Evolutionary conservation across 805 yeast species (phyloP).

Genomic region (Vanderwaltozyma yarrowii): DNA sequence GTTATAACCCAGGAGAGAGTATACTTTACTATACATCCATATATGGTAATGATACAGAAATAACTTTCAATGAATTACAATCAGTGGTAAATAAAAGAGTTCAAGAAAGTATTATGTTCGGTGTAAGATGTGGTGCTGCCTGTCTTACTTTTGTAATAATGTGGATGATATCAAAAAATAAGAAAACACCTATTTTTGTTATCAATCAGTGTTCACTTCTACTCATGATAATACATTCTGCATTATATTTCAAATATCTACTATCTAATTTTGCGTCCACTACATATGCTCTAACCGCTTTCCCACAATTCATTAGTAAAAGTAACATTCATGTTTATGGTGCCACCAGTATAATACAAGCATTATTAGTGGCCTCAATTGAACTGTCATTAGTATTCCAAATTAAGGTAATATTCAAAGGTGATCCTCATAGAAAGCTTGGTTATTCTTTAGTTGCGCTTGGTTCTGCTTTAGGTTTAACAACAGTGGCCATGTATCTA

Average conservation of each 20-base stretch:
- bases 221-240: constrained; percentile 48
- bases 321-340: constrained; percentile 40
- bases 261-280: constrained; percentile 42
- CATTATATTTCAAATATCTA: constrained; percentile 45
- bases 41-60: constrained; percentile 29
- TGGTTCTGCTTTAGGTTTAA: constrained; percentile 38
- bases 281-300: constrained; percentile 38
- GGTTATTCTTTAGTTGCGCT: constrained; percentile 32
- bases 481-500: constrained; percentile 51
- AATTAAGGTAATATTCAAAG: constrained; percentile 55
- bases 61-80: constrained; percentile 37
- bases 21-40: constrained; percentile 34
- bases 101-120: constrained; percentile 39
- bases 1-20: constrained; percentile 19
- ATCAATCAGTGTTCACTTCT: constrained; percentile 55
- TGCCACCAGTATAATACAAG: constrained; percentile 51
- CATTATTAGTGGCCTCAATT: constrained; percentile 48
- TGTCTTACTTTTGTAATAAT: constrained; percentile 37
- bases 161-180: constrained; percentile 41
- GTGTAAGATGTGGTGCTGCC: constrained; percentile 50
- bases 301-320: constrained; percentile 31
- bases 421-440: constrained; percentile 38
- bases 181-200: constrained; percentile 60
- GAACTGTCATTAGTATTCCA: constrained; percentile 65
- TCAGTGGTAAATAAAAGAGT: constrained; percentile 25